These are phyloP conservation scores for Aureobasidium musti DNA, from an alignment of 2,329 filamentous ascomycete species.

Conservation along the genomic window DNA sequence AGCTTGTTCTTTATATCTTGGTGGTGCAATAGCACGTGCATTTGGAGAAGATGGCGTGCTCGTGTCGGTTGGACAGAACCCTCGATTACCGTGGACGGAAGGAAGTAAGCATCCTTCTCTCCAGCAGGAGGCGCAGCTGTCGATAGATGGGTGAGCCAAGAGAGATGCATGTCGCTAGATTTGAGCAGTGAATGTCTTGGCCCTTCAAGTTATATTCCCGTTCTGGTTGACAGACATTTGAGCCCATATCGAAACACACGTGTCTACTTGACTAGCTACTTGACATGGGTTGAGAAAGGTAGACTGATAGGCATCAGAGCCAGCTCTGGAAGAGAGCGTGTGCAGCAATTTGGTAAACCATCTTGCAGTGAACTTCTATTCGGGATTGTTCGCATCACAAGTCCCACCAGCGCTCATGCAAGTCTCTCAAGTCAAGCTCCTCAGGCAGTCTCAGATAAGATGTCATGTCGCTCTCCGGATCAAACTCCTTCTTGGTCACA, in stretches of 20 bases:
- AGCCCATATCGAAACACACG: neutral
- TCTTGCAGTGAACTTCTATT: neutral
- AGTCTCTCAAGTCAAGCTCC: conserved; percentile 60
- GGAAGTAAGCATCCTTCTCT: neutral
- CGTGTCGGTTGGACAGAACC: neutral
- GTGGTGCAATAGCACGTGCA: conserved; percentile 14
- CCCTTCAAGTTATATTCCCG: neutral
- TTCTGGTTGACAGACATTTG: neutral
- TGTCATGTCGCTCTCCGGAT: conserved; percentile 61
- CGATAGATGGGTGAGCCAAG: too few relatives aligned
- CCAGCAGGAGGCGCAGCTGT: neutral
- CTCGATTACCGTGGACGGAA: neutral
- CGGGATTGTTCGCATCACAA: conserved; percentile 1
- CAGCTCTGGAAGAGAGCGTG: too few relatives aligned
- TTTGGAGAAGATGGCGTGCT: neutral
- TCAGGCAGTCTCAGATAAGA: conserved; percentile 61
- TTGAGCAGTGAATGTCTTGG: neutral
- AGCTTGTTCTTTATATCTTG: neutral
- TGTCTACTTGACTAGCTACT: neutral
- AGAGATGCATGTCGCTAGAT: too few relatives aligned
- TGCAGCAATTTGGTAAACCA: too few relatives aligned
- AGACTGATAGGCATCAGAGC: neutral
- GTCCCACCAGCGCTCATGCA: conserved; percentile 68
- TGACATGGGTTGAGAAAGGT: neutral
- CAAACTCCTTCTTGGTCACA: conserved; percentile 61